Evolutionary conservation across 2,329 filamentous ascomycete species (phyloP), one percentile per base, ranked within the genome.

Genomic region (Arthrobotrys musiformis): DNA sequence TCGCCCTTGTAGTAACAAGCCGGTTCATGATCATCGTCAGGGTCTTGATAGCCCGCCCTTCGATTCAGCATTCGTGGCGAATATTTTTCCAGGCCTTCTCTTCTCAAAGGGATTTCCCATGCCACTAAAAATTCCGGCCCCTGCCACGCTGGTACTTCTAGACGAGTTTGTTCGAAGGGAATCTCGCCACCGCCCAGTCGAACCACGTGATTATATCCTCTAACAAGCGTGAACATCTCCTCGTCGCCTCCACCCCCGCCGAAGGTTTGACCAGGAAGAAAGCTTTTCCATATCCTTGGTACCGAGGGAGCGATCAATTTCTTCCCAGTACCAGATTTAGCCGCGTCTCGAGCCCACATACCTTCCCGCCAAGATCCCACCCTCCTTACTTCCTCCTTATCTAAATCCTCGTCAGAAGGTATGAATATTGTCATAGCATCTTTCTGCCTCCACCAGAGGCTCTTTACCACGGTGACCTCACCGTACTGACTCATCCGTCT

Each of bases 191-290:
- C 24, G 2, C 2, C 6, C 22, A 30, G 13, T 22, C 19, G 60
- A 52, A 15, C 19, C 7, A 54, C 40, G 30, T 67, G 67, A 13
- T 70, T 77, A n/a, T 70, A 77, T 8, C 35, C 73, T n/a, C 66
- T 30, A 6, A 77, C 61, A 46, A 77, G 37, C 4, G 66, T 77
- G 54, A 77, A 77, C 73, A 77, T 77, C 19, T 77, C 73, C 6
- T 54, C 28, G 9, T 76, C 64, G 2, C 58, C 72, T 11, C 52
- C 37, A 7, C 58, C 58, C 1, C 72, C 63, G 11, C 72, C 72
- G 30, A 42, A 70, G 11, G 13, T 19, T 35, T 60, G 64, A 7
- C 64, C 73, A 11, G 60, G 73, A 2, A 77, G 24, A 42, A 70
- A 77, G n/a, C 35, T 77, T n/a, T 63, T 77, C 66, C 66, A 70